These are phyloP conservation scores for Dichomitus squalens DNA, from an alignment of 1,284 basidiomycete species.

Conservation along the genomic window DNA sequence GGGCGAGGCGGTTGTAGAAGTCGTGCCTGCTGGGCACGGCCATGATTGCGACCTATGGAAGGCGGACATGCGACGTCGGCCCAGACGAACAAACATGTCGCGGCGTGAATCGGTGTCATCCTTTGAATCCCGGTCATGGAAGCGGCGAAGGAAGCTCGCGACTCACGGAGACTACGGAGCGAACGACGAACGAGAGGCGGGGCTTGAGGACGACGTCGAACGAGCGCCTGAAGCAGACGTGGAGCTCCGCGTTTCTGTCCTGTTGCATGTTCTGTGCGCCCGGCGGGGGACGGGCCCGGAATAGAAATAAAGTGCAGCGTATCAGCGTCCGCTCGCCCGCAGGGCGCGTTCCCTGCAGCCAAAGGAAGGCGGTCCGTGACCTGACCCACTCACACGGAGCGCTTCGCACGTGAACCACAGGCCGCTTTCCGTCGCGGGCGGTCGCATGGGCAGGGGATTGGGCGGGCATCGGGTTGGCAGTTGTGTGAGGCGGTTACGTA, in stretches of 20 bases:
- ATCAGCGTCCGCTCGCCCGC: constrained; percentile 11
- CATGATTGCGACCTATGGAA: constrained; percentile 83
- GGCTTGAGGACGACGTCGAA: constrained; percentile 86
- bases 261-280: constrained; percentile 56
- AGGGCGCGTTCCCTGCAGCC: constrained; percentile 12
- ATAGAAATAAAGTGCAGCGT: constrained; percentile 5
- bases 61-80: not conserved
- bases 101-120: too few relatives aligned
- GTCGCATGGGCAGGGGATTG: constrained; percentile 48
- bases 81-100: too few relatives aligned
- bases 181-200: constrained; percentile 85
- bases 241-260: constrained; percentile 74
- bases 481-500: constrained; percentile 20
- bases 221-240: constrained; percentile 83
- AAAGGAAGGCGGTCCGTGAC: not conserved
- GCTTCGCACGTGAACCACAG: constrained; percentile 84
- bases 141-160: not conserved
- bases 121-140: not conserved
- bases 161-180: constrained; percentile 83
- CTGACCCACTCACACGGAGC: constrained; percentile 47
- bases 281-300: not conserved
- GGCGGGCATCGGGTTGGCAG: constrained; percentile 15
- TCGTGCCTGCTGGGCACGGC: constrained; percentile 88
- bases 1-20: constrained; percentile 84
- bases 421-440: constrained; percentile 58